phyloP scores from a whole-genome alignment of 768 basidiomycete genomes.

The Inosperma sp. region DNA sequence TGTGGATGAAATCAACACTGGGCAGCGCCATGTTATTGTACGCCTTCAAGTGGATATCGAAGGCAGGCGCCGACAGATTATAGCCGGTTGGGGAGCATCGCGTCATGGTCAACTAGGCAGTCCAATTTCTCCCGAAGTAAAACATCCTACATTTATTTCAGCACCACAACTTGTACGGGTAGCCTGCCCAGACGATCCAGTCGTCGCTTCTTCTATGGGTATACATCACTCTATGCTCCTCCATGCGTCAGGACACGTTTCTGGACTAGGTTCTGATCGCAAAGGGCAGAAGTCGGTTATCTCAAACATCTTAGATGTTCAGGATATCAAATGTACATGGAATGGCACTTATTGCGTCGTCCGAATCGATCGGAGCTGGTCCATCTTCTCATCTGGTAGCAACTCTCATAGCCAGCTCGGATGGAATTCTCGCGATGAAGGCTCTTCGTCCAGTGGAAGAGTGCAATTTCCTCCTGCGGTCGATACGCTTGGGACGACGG shows the following conservation, averaged over 20 bases:
- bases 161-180: slow-evolving; percentile 34
- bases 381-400: slow-evolving; percentile 46
- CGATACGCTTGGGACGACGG: slow-evolving; percentile 21
- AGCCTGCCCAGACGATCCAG: slow-evolving; percentile 26
- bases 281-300: slow-evolving; percentile 58
- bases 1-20: slow-evolving; percentile 50
- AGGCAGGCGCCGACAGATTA: slow-evolving; percentile 21
- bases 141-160: slow-evolving; percentile 28
- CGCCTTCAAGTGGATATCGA: slow-evolving; percentile 31
- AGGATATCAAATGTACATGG: slow-evolving; percentile 66
- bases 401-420: slow-evolving; percentile 69
- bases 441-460: slow-evolving; percentile 3
- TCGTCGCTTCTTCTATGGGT: slow-evolving; percentile 35
- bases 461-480: slow-evolving; percentile 13
- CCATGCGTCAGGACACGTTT: slow-evolving; percentile 50
- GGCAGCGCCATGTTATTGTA: slow-evolving; percentile 68
- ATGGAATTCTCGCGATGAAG: slow-evolving; percentile 15
- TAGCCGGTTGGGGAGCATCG: slow-evolving; percentile 80
- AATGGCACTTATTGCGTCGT: slow-evolving; percentile 62
- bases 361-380: slow-evolving; percentile 15
- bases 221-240: slow-evolving; percentile 48
- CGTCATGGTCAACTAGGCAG: slow-evolving; percentile 82
- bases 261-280: slow-evolving; percentile 62
- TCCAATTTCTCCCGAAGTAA: slow-evolving; percentile 17
- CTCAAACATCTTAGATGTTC: slow-evolving; percentile 19